Evolutionary conservation across 2,329 filamentous ascomycete genomes (phyloP), one percentile per base, ranked within the genome.

Genomic region (Apiospora marii): DNA sequence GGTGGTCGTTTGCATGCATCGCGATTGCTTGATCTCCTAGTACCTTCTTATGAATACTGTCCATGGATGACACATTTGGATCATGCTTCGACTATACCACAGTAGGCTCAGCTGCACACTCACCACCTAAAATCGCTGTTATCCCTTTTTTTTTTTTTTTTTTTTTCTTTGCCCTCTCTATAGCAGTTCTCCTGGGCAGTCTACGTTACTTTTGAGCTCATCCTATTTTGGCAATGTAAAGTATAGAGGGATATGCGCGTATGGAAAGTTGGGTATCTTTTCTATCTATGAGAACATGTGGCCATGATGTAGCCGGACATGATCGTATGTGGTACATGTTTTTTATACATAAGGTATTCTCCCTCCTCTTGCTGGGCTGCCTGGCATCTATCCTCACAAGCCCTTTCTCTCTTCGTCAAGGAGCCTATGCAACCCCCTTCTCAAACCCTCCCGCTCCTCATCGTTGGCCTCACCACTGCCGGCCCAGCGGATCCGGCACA

Each of bases 401-500:
- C 76, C 81, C 73, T 82, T 83, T 71, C 83, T 83, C 76, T 86
- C 85, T 78, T 93, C 92, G 1, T 88, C 85, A 68, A 94, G 81
- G 71, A 96, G 81, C 75, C 89, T 88, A 77, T 84, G 86, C 58
- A 94, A 79, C 3, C 91, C 91, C 80, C 86, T 93, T 53, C 90
- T 89, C 79, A 97, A 80, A 58, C 90, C 89, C 70, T 91, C 88
- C 75, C 86, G 87, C 85, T 97, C 94, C 24, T 89, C 88, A 0
- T 87, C 87, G 74, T 91, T 87, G 67, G 91, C 90, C 67, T 87
- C 81, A 16, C 92, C 94, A 79, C 95, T 97, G 4, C 94, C 96
- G 0, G 96, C 96, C 96, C 96, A 99, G 72, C 96, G 90, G 77
- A 99, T 97, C 83, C 91, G 93, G 82, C 95, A 98, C 75, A 95